Base-by-base conservation (phyloP, 495 filamentous ascomycete species). In the Aspergillus nanangensis region DNA sequence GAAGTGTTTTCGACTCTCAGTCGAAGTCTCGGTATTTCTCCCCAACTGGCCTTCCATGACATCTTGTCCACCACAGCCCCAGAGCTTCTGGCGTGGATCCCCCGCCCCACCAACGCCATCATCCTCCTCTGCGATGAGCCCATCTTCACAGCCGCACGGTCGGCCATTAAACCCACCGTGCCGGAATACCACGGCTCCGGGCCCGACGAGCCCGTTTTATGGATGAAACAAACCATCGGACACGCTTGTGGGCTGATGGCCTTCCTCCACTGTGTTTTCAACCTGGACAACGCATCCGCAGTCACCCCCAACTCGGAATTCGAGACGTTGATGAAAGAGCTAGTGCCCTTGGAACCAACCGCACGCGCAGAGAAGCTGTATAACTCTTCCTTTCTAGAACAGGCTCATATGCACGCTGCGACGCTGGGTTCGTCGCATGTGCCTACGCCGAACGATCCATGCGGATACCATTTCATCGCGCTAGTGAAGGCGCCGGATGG, bases 381-480 rank as follows among this genome's bases (percentile, higher is more conserved):
- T 54, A 67, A 79, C 22, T 86, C 82, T 1, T 53, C 66, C 15
- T 77, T 75, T 17, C 67, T 96, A 10, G 89, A 90, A 45, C 55
- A 59, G 17, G 86, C 86, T 27, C 87, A 95, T 60, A 75, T 77
- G 52, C 71, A 76, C 34, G 88, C 82, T 9, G 90, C 90, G 5
- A 62, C 56, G 7, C 58, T 72, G 52, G 91, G 90, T 8, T 79
- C 82, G 44, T 87, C 86, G 2, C 63, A 53, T 22, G 80, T 84
- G 4, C 89, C 87, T 1, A 69, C 65, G 39, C 80, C 84, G 1
- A 65, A 69, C 20, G 84, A 83, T 45, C 70, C 79, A 48, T 72
- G 84, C 22, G 78, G 82, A 48, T 63, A 82, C 41, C 88, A 93
- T 67, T 93, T 88, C 60, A 77, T 94, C 24, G 83, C 78, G 34